Evolutionary conservation across 2,329 filamentous ascomycete genomes (phyloP).

Genomic region (Epichloe coenophiala): DNA sequence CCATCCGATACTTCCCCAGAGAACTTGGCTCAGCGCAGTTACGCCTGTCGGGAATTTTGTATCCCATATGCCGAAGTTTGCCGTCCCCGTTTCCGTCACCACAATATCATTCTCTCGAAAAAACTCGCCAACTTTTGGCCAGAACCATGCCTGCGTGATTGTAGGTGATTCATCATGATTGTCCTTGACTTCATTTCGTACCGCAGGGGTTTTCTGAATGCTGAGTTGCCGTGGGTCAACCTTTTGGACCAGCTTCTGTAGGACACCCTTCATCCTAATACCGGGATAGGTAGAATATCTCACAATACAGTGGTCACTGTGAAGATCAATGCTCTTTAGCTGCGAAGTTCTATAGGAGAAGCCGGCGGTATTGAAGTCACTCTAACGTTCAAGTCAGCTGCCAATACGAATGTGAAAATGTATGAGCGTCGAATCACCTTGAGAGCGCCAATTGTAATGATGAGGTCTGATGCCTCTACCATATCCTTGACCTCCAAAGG

Average conservation of each 20-base stretch:
- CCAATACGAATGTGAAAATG: background rate
- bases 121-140: slow-evolving; percentile 63
- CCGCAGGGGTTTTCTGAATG: slow-evolving; percentile 36
- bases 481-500: slow-evolving; percentile 46
- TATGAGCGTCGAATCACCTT: slow-evolving; percentile 21
- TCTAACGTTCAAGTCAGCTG: slow-evolving; percentile 24
- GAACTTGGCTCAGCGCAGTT: slow-evolving; percentile 67
- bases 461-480: slow-evolving; percentile 56
- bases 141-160: slow-evolving; percentile 63
- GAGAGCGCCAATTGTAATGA: slow-evolving; percentile 55
- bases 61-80: slow-evolving; percentile 81
- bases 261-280: slow-evolving; percentile 63
- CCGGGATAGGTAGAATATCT: slow-evolving; percentile 68
- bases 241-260: slow-evolving; percentile 53
- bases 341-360: slow-evolving; percentile 70
- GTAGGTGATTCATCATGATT: slow-evolving; percentile 24
- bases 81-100: slow-evolving; percentile 76
- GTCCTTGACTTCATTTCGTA: slow-evolving; percentile 34
- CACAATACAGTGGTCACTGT: slow-evolving; percentile 59
- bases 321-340: slow-evolving; percentile 68
- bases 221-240: slow-evolving; percentile 45
- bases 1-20: slow-evolving; percentile 56
- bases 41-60: slow-evolving; percentile 67
- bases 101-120: slow-evolving; percentile 65
- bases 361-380: slow-evolving; percentile 70